Conservation (phyloP, 345 rosid genomes). For the Arabidopsis suecica region DNA sequence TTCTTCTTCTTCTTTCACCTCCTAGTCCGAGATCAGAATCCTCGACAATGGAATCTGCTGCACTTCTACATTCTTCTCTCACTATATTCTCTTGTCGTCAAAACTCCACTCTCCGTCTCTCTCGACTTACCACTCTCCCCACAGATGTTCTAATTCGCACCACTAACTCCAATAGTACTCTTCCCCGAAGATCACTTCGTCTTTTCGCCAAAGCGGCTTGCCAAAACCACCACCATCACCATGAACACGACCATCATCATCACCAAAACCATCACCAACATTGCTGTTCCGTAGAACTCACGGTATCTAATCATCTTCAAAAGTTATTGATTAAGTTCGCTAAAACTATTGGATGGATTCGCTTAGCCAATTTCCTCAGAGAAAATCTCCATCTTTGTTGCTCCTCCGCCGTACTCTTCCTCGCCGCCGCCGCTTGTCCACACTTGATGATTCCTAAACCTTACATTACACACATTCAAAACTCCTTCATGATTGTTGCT, state of each 20-base stretch:
- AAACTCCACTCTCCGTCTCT: slow-evolving; percentile 17
- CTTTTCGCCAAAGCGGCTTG: not conserved
- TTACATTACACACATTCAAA: slow-evolving; percentile 61
- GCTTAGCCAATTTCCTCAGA: slow-evolving; percentile 68
- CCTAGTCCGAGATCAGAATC: not conserved
- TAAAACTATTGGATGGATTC: slow-evolving; percentile 63
- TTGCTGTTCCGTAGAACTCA: slow-evolving; percentile 24
- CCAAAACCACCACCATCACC: slow-evolving; percentile 33
- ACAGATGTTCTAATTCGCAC: slow-evolving; percentile 12
- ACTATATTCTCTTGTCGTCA: slow-evolving; percentile 43
- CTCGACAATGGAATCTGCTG: slow-evolving; percentile 56
- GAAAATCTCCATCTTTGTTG: slow-evolving; percentile 79
- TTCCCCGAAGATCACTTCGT: slow-evolving; percentile 22
- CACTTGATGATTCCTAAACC: slow-evolving; percentile 60
- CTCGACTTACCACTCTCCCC: slow-evolving; percentile 21
- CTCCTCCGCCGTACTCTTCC: slow-evolving; percentile 67
- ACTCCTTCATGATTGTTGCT: slow-evolving; percentile 60
- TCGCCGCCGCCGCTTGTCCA: slow-evolving; percentile 75
- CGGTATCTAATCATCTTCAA: slow-evolving; percentile 51
- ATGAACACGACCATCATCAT: slow-evolving; percentile 44
- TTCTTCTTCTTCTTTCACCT: slow-evolving; percentile 17
- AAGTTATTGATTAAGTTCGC: slow-evolving; percentile 59
- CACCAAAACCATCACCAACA: slow-evolving; percentile 47
- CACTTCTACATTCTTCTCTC: slow-evolving; percentile 46
- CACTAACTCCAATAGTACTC: not conserved